Evolutionary conservation across 345 rosid species (phyloP).

Genomic region (Eucalyptus pauciflora): DNA sequence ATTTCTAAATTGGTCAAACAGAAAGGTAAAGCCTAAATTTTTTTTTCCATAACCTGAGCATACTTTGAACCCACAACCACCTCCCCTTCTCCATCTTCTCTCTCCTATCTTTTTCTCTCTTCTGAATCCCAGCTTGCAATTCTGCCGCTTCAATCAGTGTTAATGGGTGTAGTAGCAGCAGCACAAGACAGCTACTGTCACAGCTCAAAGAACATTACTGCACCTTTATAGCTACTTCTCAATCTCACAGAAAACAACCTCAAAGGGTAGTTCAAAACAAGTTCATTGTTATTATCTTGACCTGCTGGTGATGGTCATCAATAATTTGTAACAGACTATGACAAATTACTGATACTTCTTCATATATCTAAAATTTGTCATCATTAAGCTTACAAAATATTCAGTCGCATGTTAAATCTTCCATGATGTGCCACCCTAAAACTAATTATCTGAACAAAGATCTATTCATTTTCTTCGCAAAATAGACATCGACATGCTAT

Average conservation of each 20-base stretch:
- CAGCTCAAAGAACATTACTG: neutral
- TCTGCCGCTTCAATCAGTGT: neutral
- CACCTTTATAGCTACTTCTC: neutral
- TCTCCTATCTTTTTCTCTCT: neutral
- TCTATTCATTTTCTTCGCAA: neutral
- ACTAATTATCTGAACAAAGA: neutral
- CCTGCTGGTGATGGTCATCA: neutral
- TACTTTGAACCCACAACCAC: neutral
- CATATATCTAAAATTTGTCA: neutral
- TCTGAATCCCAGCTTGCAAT: neutral
- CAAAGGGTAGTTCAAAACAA: neutral
- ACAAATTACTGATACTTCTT: neutral
- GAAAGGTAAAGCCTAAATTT: neutral
- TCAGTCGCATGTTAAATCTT: neutral
- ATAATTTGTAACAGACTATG: neutral
- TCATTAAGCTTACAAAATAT: neutral
- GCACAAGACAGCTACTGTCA: neutral
- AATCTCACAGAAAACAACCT: neutral
- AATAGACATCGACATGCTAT: neutral
- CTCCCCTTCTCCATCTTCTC: neutral
- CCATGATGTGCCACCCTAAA: neutral
- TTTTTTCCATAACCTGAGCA: neutral
- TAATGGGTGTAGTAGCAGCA: neutral
- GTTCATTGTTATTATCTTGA: neutral
- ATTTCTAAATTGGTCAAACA: neutral